Evolutionary conservation across 2,329 filamentous ascomycete species (phyloP), one percentile per base, ranked within the genome.

Genomic region (Keithomyces neogunnii): DNA sequence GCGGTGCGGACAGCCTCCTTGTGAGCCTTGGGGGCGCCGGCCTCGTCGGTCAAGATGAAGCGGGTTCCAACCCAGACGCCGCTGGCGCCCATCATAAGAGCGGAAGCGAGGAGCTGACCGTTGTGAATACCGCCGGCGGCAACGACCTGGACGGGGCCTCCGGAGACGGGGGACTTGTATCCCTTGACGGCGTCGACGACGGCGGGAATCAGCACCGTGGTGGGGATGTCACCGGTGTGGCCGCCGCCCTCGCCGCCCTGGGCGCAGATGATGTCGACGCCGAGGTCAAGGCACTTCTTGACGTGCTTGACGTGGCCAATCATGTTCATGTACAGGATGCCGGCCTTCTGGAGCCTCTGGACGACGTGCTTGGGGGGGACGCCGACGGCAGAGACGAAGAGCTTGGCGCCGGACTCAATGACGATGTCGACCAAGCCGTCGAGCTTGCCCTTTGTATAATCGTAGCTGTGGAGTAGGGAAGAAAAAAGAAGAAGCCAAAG

Each of bases 251-350:
- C 93, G 62, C 93, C 92, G 67, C 93, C 93, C 76, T 99, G 93
- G 49, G 93, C 93, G 76, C 92, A 97, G 75, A 99, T 97, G 63
- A 99, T 87, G 72, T 99, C 93, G 61, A 85, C 89, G 59, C 91
- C 93, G 53, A 91, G 81, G 48, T 92, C 89, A 56, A 99, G 80
- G 72, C 89, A 95, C 80, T 97, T 99, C 73, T 89, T 81, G 57
- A 96, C 92, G 75, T 99, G 93, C 84, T 99, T 99, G 66, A 93
- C 92, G 80, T 99, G 93, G 60, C 93, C 93, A 68, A 99, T 91
- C 93, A 99, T 99, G 85, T 99, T 99, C 93, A 97, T 97, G 80
- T 95, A 96, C 60, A 95, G 80, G 60, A 99, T 81, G 60, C 91
- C 91, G 64, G 83, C 75, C 66, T 83, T 81, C 81, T 99, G 93